Conservation (phyloP, 2,329 filamentous ascomycete species). For the Beauveria scarabaeidicola region DNA sequence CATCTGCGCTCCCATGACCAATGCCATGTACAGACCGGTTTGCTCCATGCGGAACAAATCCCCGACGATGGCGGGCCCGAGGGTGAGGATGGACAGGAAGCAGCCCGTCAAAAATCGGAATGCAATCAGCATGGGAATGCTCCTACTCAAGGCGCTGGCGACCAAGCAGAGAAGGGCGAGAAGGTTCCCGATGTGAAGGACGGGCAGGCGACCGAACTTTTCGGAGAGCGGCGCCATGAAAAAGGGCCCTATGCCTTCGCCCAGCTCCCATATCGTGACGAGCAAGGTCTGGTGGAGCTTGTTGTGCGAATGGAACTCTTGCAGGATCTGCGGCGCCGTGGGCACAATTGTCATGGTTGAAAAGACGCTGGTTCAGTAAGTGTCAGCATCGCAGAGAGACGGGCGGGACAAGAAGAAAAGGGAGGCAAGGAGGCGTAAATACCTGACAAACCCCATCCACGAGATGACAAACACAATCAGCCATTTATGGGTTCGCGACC, state of each 20-base stretch:
- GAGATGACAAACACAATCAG: no score
- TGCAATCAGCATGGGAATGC: slow-evolving; percentile 51
- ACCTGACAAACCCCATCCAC: no score
- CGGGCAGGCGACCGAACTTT: slow-evolving; percentile 43
- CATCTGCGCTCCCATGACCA: no score
- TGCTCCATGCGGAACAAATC: slow-evolving; percentile 51
- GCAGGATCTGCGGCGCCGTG: no score
- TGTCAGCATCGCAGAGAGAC: no score
- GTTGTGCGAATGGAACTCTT: slow-evolving; percentile 28
- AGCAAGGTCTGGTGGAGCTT: slow-evolving; percentile 31
- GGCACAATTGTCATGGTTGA: no score
- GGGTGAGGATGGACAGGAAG: slow-evolving; percentile 52
- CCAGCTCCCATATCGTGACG: slow-evolving; percentile 21
- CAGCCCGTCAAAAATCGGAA: slow-evolving; percentile 53
- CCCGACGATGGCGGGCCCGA: slow-evolving; percentile 54
- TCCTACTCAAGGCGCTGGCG: slow-evolving; percentile 37
- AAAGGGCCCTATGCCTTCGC: slow-evolving; percentile 49
- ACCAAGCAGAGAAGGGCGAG: slow-evolving; percentile 42
- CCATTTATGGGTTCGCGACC: no score
- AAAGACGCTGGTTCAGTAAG: no score
- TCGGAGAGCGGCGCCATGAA: slow-evolving; percentile 55
- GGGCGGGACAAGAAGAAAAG: no score
- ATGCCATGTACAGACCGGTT: slow-evolving; percentile 52
- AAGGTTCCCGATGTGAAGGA: slow-evolving; percentile 14
- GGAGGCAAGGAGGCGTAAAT: no score